Evolutionary conservation across 2,329 filamentous ascomycete species (phyloP).

Genomic region (Aspergillus viridinutans): DNA sequence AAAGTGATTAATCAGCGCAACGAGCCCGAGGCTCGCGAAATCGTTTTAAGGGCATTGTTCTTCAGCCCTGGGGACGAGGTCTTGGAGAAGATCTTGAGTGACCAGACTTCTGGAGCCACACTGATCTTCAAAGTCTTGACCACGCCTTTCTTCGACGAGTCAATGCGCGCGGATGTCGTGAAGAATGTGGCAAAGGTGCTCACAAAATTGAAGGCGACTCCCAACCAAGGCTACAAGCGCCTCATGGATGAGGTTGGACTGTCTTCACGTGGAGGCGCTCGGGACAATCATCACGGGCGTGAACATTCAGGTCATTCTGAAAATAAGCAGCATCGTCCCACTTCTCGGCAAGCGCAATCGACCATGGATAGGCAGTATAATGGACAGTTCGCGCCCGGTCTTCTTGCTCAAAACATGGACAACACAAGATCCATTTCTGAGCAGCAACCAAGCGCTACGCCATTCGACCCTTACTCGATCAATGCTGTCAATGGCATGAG

Average conservation of each 20-base stretch:
- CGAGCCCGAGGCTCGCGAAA: conserved; percentile 86
- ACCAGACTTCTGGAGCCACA: conserved; percentile 88
- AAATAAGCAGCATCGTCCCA: conserved; percentile 42
- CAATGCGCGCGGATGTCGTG: conserved; percentile 78
- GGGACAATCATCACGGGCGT: conserved; percentile 38
- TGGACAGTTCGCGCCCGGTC: conserved; percentile 35
- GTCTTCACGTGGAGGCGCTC: conserved; percentile 49
- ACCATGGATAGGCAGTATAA: conserved; percentile 41
- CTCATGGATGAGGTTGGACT: conserved; percentile 98
- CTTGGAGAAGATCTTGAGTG: conserved; percentile 82
- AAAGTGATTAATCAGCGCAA: conserved; percentile 99
- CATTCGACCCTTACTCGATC: conserved; percentile 37
- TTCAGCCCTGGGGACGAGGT: conserved; percentile 83
- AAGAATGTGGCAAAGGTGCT: conserved; percentile 90
- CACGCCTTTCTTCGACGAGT: conserved; percentile 94
- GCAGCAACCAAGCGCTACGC: conserved; percentile 28
- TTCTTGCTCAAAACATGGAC: conserved; percentile 35
- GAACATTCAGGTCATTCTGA: conserved; percentile 35
- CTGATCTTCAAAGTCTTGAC: conserved; percentile 98
- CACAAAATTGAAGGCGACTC: conserved; percentile 84
- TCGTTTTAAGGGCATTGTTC: conserved; percentile 85
- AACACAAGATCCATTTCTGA: conserved; percentile 35
- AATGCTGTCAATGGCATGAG: conserved; percentile 31
- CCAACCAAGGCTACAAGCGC: conserved; percentile 94
- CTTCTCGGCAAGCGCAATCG: conserved; percentile 39